These are phyloP conservation scores for Pyrenula massariospora DNA, from an alignment of 495 filamentous ascomycete species.

Conservation along the genomic window DNA sequence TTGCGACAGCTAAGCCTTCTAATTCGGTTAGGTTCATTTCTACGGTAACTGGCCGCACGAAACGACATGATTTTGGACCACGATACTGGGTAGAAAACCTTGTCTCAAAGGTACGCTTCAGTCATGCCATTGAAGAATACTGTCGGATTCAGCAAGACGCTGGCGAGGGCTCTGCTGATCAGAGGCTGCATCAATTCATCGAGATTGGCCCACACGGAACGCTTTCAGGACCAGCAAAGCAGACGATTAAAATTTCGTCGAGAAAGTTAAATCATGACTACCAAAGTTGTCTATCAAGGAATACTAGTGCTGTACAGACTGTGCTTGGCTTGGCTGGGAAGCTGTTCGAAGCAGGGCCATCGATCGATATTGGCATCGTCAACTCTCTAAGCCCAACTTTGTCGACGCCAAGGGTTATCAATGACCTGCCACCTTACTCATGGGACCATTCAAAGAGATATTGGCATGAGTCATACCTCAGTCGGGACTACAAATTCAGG, in stretches of 20 bases:
- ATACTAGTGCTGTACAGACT: constrained; percentile 2
- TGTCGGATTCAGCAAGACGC: too few species aligned
- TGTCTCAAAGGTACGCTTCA: constrained; percentile 2
- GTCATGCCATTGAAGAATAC: too few species aligned
- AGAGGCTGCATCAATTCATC: constrained; percentile 17
- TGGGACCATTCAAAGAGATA: constrained; percentile 21
- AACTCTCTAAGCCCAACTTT: too few species aligned
- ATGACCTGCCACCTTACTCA: constrained; percentile 21
- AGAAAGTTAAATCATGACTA: not conserved
- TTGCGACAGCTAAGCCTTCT: not conserved
- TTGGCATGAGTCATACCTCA: constrained; percentile 14
- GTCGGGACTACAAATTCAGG: constrained; percentile 15
- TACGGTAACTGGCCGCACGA: not conserved
- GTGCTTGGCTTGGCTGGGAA: constrained; percentile 8
- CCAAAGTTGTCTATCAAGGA: constrained; percentile 7
- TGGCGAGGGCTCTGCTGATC: too few species aligned
- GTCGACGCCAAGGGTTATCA: constrained; percentile 9
- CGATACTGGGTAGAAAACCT: constrained; percentile 8
- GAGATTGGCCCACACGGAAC: constrained; percentile 51
- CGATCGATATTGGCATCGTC: constrained; percentile 3
- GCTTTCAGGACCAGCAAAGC: constrained; percentile 44
- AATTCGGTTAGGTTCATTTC: not conserved
- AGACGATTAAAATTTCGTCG: constrained; percentile 31
- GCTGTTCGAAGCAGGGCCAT: constrained; percentile 8
- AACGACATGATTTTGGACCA: too few species aligned